phyloP scores from a whole-genome alignment of 768 basidiomycete genomes.

The Collybiopsis luxurians region DNA sequence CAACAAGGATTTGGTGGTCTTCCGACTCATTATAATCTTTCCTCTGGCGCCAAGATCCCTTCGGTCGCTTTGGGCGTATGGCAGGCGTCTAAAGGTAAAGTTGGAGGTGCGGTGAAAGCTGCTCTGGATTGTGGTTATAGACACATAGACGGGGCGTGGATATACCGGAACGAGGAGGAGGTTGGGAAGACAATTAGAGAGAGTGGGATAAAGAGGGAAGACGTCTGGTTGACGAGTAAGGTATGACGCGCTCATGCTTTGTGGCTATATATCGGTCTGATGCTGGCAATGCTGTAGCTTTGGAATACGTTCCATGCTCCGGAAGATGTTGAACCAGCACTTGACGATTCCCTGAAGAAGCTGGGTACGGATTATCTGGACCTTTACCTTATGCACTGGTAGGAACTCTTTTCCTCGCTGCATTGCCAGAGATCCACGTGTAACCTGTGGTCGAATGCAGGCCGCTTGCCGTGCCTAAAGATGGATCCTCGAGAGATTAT shows the following conservation, averaged over 20 bases:
- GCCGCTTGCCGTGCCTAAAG: slow-evolving; percentile 68
- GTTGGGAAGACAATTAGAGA: slow-evolving; percentile 61
- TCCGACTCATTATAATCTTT: slow-evolving; percentile 53
- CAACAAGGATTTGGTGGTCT: slow-evolving; percentile 15
- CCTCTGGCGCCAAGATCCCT: slow-evolving; percentile 69
- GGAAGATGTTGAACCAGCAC: slow-evolving; percentile 61
- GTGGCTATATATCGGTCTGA: not conserved
- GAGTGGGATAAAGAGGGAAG: slow-evolving; percentile 57
- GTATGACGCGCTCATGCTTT: slow-evolving; percentile 3
- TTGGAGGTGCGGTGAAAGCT: slow-evolving; percentile 38
- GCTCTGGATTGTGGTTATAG: slow-evolving; percentile 64
- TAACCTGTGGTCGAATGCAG: slow-evolving; percentile 23
- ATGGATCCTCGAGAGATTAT: slow-evolving; percentile 31
- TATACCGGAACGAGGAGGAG: slow-evolving; percentile 70
- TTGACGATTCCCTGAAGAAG: slow-evolving; percentile 62
- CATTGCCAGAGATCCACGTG: not conserved
- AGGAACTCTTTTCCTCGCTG: slow-evolving; percentile 12
- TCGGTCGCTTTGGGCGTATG: slow-evolving; percentile 68
- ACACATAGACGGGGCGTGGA: slow-evolving; percentile 76
- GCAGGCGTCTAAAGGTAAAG: slow-evolving; percentile 55
- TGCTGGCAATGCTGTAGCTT: slow-evolving; percentile 37
- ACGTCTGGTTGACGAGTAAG: slow-evolving; percentile 58
- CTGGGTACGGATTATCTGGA: slow-evolving; percentile 74
- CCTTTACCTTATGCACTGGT: slow-evolving; percentile 83
- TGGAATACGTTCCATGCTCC: slow-evolving; percentile 78